Conservation (phyloP, 495 filamentous ascomycete genomes). For the Hypomontagnella submonticulosa region DNA sequence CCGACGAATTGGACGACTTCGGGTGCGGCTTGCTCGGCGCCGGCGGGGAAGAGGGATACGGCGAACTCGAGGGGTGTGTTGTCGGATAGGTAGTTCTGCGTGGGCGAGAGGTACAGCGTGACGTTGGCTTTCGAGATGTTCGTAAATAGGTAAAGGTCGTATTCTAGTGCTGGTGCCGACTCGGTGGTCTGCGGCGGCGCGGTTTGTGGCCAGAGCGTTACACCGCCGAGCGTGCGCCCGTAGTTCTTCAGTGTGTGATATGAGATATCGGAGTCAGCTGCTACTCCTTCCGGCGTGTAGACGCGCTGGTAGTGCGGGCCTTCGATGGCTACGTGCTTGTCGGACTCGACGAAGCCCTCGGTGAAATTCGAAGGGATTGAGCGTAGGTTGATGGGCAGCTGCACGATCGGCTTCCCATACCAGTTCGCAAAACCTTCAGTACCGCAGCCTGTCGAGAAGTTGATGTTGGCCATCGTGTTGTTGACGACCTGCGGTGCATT, state of each 20-base stretch:
- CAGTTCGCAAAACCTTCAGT: constrained; percentile 58
- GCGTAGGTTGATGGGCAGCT: constrained; percentile 68
- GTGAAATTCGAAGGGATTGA: constrained; percentile 65
- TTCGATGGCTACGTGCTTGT: constrained; percentile 70
- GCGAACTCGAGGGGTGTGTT: constrained; percentile 68
- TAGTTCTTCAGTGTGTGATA: constrained; percentile 66
- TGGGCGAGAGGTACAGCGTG: constrained; percentile 69
- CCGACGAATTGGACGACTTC: constrained; percentile 65
- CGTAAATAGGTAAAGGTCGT: constrained; percentile 73
- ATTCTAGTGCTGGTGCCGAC: constrained; percentile 68
- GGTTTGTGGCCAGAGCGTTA: constrained; percentile 65
- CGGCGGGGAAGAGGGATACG: constrained; percentile 60
- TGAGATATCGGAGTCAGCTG: constrained; percentile 51
- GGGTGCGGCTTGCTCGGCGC: constrained; percentile 52
- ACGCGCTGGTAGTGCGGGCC: constrained; percentile 63
- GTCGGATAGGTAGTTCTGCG: constrained; percentile 70
- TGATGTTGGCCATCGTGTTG: constrained; percentile 61
- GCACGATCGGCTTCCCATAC: constrained; percentile 61
- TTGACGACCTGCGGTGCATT: constrained; percentile 61
- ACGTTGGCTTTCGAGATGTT: constrained; percentile 63
- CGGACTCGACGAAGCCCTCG: constrained; percentile 72
- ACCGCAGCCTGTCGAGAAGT: constrained; percentile 66
- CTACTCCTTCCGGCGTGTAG: constrained; percentile 50
- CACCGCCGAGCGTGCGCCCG: constrained; percentile 67
- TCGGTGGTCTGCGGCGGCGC: constrained; percentile 59